Evolutionary conservation across 108 stramenopile genomes (phyloP), one percentile per base, ranked within the genome.

Genomic region (Cyclotella distinguenda): DNA sequence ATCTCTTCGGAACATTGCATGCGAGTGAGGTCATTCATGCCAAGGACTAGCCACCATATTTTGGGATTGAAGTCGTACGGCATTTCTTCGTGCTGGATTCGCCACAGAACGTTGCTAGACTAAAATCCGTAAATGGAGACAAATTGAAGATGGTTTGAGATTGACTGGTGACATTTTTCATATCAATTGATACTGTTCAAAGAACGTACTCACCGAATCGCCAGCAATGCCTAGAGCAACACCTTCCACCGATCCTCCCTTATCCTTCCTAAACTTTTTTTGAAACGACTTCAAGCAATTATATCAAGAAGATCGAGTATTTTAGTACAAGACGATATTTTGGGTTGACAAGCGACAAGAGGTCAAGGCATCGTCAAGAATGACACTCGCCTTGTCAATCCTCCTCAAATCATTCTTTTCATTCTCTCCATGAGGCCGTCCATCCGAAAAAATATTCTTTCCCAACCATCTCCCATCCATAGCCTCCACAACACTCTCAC

Each of bases 401-500:
- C 60, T 53, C 26, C 51, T 43, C 42, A 61, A 39, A 33, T 72
- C 70, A 34, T 49, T 72, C 44, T 50, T 26, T n/a, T 46, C 61
- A 27, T 23, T 60, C 39, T 32, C 25, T 18, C 60, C 72, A 58
- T n/a, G n/a, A n/a, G n/a, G n/a, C n/a, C n/a, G n/a, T n/a, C n/a
- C n/a, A n/a, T n/a, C n/a, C n/a, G n/a, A n/a, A 0, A 48, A 33
- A 30, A 72, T 49, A 31, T 61, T 61, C n/a, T 78, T 78, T 77
- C 91, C 86, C 85, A 86, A 84, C 87, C 89, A 64, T 60, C 68
- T 70, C 43, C 91, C 91, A 74, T 84, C 79, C 88, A 90, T 87
- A 23, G 83, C 88, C 77, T 93, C 91, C 19, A 88, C 76, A 7
- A 88, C 67, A 38, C 83, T 84, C 61, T 86, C 87, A 1, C 91